Conservation (phyloP, 2,329 filamentous ascomycete species). For the Thermochaetoides dissita region DNA sequence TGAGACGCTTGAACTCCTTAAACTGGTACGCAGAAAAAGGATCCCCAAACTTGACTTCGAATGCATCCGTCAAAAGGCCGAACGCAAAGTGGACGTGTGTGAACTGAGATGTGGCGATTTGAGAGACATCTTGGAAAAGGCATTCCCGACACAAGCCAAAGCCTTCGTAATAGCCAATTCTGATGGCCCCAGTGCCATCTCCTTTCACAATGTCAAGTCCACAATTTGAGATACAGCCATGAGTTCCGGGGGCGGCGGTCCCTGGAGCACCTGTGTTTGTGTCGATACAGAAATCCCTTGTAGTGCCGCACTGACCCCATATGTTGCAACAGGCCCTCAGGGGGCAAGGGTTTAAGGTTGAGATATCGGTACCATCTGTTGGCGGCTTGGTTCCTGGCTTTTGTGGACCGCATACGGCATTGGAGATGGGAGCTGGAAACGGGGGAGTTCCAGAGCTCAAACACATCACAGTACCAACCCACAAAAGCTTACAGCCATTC, state of each 20-base stretch:
- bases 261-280: slow-evolving; percentile 9
- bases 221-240: slow-evolving; percentile 27
- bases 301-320: slow-evolving; percentile 20
- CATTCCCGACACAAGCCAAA: slow-evolving; percentile 8
- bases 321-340: slow-evolving; percentile 28
- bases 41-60: slow-evolving; percentile 1
- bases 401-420: slow-evolving; percentile 32
- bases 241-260: slow-evolving; percentile 18
- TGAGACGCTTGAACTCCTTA: slow-evolving; percentile 4
- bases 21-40: slow-evolving; percentile 9
- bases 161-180: slow-evolving; percentile 12
- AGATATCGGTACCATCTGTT: slow-evolving; percentile 19
- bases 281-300: slow-evolving; percentile 17
- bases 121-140: slow-evolving; percentile 1
- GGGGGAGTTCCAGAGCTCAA: slow-evolving; percentile 18
- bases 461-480: slow-evolving; percentile 3
- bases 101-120: slow-evolving; percentile 6
- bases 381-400: slow-evolving; percentile 22
- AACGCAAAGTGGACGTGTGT: slow-evolving; percentile 21
- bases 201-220: slow-evolving; percentile 22
- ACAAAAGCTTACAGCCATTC: slow-evolving; percentile 23
- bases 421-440: slow-evolving; percentile 24
- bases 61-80: slow-evolving; percentile 7
- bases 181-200: neutral
- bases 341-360: slow-evolving; percentile 31